Base-by-base conservation (phyloP, 2,329 filamentous ascomycete species). In the Hymenoscyphus occultus region DNA sequence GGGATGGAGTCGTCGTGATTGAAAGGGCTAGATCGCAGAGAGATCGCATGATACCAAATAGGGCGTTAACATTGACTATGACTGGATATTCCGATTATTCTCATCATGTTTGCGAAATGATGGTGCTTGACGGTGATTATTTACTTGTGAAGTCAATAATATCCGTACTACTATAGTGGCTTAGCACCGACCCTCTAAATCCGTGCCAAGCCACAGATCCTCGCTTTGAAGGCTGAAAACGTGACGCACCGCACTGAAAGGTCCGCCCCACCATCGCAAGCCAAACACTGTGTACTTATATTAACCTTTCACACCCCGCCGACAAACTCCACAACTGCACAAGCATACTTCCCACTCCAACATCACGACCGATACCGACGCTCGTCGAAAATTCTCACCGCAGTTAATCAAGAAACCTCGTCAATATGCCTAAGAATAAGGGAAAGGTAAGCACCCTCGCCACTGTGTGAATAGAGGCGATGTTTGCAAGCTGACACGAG, bases 371-470 rank as follows among this genome's bases (percentile, higher is more conserved):
- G 16, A 60, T 28, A 60, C 22, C 45, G 12, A 61, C 28, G 35
- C 28, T 32, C 45, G 45, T 51, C 45, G 22, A 19, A n/a, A 51
- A 28, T 12, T 7, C 62, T 42, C 58, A 58, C n/a, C 60, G 22
- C 54, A 64, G 12, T 61, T 51, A 65, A 56, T 40, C 40, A 61
- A 61, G 22, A 65, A 48, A 61, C 68, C 42, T 64, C 64, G 69
- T 74, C 80, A 88, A 81, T 69, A 97, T 97, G 93, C 93, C 93
- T 77, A 97, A 97, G 92, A 97, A 97, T 81, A 97, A 97, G 89
- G 93, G 93, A 93, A 97, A 97, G 84, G 93, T 96, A 84, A 78
- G 85, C 65, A 40, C 35, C 60, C 31, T 59, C 63, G 59, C 66
- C 58, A 63, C 63, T 45, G 61, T 57, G 45, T 56, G 56, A 59